phyloP scores from a whole-genome alignment of 1,139 yeast species.

The Pneumocystis sp. region DNA sequence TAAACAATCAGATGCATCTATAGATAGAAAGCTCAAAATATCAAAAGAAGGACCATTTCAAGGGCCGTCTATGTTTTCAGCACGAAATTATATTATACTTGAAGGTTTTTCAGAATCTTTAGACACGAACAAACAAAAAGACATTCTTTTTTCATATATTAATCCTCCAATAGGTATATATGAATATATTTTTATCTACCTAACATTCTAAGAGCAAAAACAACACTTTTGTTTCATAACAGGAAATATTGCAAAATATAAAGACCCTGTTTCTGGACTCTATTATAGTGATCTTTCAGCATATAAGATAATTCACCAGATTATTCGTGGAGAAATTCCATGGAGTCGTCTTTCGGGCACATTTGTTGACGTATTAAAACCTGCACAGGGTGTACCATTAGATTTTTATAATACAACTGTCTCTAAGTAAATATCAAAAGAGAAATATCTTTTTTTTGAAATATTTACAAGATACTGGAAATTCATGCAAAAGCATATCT shows the following conservation, averaged over 20 bases:
- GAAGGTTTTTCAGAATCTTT: background rate
- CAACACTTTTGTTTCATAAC: slow-evolving; percentile 5
- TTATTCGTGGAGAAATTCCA: background rate
- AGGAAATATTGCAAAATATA: slow-evolving; percentile 7
- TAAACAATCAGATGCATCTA: background rate
- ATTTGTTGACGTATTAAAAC: background rate
- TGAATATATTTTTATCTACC: background rate
- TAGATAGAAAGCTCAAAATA: background rate
- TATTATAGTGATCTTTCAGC: slow-evolving; percentile 2
- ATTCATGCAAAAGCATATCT: background rate
- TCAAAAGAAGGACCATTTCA: background rate
- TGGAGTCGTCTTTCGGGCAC: background rate
- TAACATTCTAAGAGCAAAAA: background rate
- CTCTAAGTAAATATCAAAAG: background rate
- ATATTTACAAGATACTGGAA: no score
- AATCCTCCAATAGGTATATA: background rate
- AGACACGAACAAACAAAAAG: background rate
- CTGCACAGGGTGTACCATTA: background rate
- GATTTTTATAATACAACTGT: background rate
- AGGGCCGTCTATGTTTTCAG: background rate
- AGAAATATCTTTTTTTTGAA: no score
- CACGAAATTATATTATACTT: background rate
- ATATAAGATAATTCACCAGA: background rate
- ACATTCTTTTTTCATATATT: background rate
- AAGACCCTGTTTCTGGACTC: slow-evolving; percentile 10